These are phyloP conservation scores for Aristolochia contorta DNA, from an alignment of 164 flowering plant species.

Conservation along the genomic window DNA sequence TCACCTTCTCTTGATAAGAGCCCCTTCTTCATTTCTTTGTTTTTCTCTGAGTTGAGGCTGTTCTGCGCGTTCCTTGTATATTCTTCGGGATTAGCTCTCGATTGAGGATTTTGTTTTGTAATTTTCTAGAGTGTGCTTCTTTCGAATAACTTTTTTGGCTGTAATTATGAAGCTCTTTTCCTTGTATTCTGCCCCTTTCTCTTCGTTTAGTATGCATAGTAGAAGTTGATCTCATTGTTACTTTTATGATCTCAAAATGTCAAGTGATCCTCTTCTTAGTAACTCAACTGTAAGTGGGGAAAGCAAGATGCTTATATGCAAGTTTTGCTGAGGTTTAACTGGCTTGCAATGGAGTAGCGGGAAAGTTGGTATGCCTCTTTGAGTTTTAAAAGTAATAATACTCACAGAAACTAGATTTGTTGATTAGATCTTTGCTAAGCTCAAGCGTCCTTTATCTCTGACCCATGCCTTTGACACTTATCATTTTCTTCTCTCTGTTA, in stretches of 20 bases:
- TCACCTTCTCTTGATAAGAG: too few relatives aligned
- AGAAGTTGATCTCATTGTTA: background rate
- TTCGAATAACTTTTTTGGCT: too few relatives aligned
- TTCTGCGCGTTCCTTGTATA: too few relatives aligned
- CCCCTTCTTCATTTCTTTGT: too few relatives aligned
- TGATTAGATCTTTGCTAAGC: background rate
- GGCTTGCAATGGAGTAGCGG: background rate
- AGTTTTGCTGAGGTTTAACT: background rate
- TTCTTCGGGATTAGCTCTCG: too few relatives aligned
- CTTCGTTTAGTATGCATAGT: background rate
- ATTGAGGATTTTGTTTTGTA: too few relatives aligned
- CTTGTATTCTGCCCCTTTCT: too few relatives aligned
- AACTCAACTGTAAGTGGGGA: background rate
- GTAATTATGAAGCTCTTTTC: too few relatives aligned
- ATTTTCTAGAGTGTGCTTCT: too few relatives aligned
- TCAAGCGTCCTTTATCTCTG: background rate
- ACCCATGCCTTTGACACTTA: background rate
- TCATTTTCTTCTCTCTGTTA: constrained; percentile 15
- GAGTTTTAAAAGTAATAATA: background rate
- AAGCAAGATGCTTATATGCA: background rate
- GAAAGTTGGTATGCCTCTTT: background rate
- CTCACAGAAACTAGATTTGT: background rate
- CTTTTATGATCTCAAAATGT: background rate
- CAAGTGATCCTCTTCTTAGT: background rate
- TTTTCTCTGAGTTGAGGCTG: too few relatives aligned